These are phyloP conservation scores for Jatropha curcas DNA, from an alignment of 345 rosid species.

Conservation along the genomic window DNA sequence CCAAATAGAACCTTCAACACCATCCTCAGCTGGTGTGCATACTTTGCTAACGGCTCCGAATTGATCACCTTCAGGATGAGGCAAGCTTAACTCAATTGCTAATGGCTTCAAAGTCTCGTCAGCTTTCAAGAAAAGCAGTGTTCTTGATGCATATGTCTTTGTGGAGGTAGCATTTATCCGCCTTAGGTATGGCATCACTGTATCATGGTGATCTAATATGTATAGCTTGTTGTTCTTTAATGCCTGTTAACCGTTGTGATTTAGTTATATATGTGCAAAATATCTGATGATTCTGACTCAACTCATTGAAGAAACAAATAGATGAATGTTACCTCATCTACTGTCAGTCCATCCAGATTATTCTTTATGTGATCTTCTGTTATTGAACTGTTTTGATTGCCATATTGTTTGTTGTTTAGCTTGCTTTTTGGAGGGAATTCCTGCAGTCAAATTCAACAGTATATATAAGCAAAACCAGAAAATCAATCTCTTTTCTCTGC, in stretches of 20 bases:
- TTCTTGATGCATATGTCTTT: slow-evolving; percentile 73
- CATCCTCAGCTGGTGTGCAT: slow-evolving; percentile 68
- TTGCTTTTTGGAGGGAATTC: slow-evolving; percentile 45
- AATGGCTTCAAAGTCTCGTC: slow-evolving; percentile 85
- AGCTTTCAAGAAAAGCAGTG: slow-evolving; percentile 69
- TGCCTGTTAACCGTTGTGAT: too few relatives aligned
- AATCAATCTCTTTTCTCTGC: neutral
- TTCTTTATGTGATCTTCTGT: slow-evolving; percentile 31
- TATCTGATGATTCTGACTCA: neutral
- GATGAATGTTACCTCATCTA: slow-evolving; percentile 22
- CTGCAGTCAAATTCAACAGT: slow-evolving; percentile 16
- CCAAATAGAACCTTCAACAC: slow-evolving; percentile 69
- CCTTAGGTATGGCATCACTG: slow-evolving; percentile 71
- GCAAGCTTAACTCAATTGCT: slow-evolving; percentile 79
- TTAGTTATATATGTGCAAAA: too few relatives aligned
- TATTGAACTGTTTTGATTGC: slow-evolving; percentile 38
- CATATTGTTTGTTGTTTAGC: slow-evolving; percentile 25
- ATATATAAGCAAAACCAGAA: neutral
- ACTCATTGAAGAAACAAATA: neutral
- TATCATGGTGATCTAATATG: slow-evolving; percentile 80
- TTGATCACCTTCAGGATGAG: slow-evolving; percentile 64
- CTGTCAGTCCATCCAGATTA: slow-evolving; percentile 27
- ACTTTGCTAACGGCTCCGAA: slow-evolving; percentile 65
- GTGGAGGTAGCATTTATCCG: slow-evolving; percentile 60
- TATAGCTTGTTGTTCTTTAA: slow-evolving; percentile 55